Base-by-base conservation (phyloP, 306 rosid species). In the Oxytropis ochrocephala region DNA sequence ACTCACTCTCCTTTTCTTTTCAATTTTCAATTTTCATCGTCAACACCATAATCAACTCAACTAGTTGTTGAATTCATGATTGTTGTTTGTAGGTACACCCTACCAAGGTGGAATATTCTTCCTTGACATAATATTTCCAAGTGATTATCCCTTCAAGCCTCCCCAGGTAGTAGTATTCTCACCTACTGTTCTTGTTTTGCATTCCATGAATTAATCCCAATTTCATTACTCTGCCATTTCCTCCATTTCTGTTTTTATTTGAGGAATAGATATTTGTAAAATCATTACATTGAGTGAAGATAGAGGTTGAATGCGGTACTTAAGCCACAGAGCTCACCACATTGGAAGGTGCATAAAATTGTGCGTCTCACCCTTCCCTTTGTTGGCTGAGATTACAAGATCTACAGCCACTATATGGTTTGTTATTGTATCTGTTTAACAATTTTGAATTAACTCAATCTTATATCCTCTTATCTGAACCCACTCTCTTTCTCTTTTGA, bases 41-140 rank as follows among this genome's bases (percentile, higher is more conserved):
- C 29, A 24, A 24, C 29, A 21, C 2, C 1, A 21, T 21, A 21
- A 21, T 24, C 29, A 24, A 24, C 29, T 24, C 29, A 24, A 1
- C 3, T 24, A 24, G 2, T 24, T 24, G n/a, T n/a, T n/a, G n/a
- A n/a, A 24, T 24, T 24, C 29, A n/a, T 42, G 1, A 1, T 12
- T 64, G 44, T 7, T 58, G 47, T 66, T 60, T 81, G 13, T 55
- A 90, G 96, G 97, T 66, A 90, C 96, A 14, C 96, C 96, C 4
- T 90, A 93, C 39, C 80, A 86, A 71, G 97, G 92, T 46, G 98
- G 98, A 27, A 82, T 93, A 30, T 93, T 86, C 72, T 93, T 93
- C 79, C 94, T 90, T 30, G 97, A 88, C 72, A 88, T 90, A 11
- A 74, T 73, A 11, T 93, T 93, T 61, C 98, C 92, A 0, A 50